These are phyloP conservation scores for Postia placenta DNA, from an alignment of 768 basidiomycete genomes.

Conservation along the genomic window DNA sequence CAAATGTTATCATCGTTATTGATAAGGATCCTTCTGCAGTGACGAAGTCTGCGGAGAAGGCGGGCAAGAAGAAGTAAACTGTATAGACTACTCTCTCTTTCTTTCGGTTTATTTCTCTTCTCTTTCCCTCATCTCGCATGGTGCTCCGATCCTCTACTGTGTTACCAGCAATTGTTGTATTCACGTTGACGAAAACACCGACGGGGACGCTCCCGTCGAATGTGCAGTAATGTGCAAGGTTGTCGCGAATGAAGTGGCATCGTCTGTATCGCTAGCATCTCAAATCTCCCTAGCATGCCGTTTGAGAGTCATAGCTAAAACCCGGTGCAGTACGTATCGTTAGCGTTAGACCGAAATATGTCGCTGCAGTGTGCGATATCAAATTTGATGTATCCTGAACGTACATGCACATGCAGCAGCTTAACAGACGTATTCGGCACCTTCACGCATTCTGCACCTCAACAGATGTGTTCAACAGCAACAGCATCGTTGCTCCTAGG, in stretches of 20 bases:
- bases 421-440: neutral
- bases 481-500: slow-evolving; percentile 40
- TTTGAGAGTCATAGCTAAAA: too few species aligned
- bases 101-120: slow-evolving; percentile 34
- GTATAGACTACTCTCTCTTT: slow-evolving; percentile 32
- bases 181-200: slow-evolving; percentile 28
- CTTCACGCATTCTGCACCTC: neutral
- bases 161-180: slow-evolving; percentile 29
- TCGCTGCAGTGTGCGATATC: too few species aligned
- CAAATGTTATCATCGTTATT: neutral
- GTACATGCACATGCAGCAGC: neutral
- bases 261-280: slow-evolving; percentile 5
- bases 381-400: neutral
- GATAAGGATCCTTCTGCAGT: slow-evolving; percentile 36
- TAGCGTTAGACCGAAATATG: too few species aligned
- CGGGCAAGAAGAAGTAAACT: slow-evolving; percentile 90
- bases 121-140: slow-evolving; percentile 35
- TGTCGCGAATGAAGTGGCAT: slow-evolving; percentile 24
- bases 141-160: slow-evolving; percentile 27
- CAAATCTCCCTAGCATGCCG: too few species aligned
- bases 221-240: slow-evolving; percentile 25
- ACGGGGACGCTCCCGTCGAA: slow-evolving; percentile 22
- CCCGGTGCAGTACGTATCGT: too few species aligned
- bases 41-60: slow-evolving; percentile 96
- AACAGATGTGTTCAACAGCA: slow-evolving; percentile 80